Evolutionary conservation across 2,329 filamentous ascomycete genomes (phyloP).

Genomic region (Exophiala alcalophila): DNA sequence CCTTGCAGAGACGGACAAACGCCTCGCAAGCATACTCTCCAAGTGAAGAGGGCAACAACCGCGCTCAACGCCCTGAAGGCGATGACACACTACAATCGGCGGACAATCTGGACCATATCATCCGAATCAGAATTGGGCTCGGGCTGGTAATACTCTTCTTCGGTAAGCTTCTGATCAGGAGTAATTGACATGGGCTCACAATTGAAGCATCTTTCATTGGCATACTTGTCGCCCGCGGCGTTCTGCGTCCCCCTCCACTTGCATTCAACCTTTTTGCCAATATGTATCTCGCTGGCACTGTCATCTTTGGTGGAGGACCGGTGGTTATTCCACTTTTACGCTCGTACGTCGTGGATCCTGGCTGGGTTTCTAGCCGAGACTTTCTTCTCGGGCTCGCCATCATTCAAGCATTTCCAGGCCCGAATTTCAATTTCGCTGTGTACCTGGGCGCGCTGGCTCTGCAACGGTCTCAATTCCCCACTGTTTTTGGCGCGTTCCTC

Average conservation of each 20-base stretch:
- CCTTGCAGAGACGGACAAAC: no score
- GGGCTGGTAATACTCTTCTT: no score
- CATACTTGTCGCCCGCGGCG: constrained; percentile 52
- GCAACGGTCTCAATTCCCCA: constrained; percentile 36
- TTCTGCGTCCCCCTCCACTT: constrained; percentile 42
- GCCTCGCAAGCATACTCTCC: no score
- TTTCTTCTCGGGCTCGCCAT: constrained; percentile 71
- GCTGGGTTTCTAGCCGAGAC: constrained; percentile 68
- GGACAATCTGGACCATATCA: no score
- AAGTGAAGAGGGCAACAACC: no score
- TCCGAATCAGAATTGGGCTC: no score
- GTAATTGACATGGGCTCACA: no score
- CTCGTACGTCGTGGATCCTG: constrained; percentile 61
- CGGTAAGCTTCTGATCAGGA: no score
- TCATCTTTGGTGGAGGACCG: constrained; percentile 64
- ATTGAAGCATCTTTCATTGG: no score
- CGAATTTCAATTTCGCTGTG: constrained; percentile 53
- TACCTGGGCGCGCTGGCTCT: constrained; percentile 56
- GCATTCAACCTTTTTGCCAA: constrained; percentile 65
- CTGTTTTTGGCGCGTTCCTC: constrained; percentile 50
- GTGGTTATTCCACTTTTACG: constrained; percentile 64
- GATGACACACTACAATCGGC: no score
- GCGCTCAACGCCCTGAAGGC: no score
- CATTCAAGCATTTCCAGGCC: constrained; percentile 67
- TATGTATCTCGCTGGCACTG: constrained; percentile 70